These are phyloP conservation scores for Pyricularia grisea DNA, from an alignment of 2,329 filamentous ascomycete genomes.

Conservation along the genomic window DNA sequence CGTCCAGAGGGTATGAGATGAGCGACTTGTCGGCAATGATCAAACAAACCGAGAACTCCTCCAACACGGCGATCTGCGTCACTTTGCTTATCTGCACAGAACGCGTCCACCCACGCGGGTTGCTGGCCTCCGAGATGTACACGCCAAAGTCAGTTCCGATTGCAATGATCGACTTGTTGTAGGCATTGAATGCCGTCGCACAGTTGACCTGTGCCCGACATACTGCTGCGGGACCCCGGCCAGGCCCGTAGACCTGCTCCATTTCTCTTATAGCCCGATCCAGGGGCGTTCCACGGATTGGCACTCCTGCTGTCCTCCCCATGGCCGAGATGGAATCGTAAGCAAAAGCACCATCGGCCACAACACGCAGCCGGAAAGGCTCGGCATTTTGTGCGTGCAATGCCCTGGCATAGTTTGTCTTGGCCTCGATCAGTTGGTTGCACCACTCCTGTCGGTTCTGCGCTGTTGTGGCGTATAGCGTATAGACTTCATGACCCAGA, in stretches of 20 bases:
- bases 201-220: slow-evolving; percentile 87
- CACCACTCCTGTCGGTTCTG: slow-evolving; percentile 82
- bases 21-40: slow-evolving; percentile 85
- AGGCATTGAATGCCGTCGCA: slow-evolving; percentile 78
- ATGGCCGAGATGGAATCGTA: slow-evolving; percentile 57
- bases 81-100: slow-evolving; percentile 69
- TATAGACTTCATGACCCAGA: slow-evolving; percentile 87
- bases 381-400: slow-evolving; percentile 89
- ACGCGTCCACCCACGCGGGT: slow-evolving; percentile 84
- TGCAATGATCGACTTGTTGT: slow-evolving; percentile 79
- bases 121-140: slow-evolving; percentile 77
- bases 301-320: slow-evolving; percentile 55
- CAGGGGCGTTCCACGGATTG: slow-evolving; percentile 83
- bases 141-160: slow-evolving; percentile 94
- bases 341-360: slow-evolving; percentile 86
- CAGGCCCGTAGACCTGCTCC: slow-evolving; percentile 65
- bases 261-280: slow-evolving; percentile 86
- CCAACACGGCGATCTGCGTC: slow-evolving; percentile 87
- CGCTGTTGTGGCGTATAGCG: slow-evolving; percentile 71
- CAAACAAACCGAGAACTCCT: slow-evolving; percentile 90
- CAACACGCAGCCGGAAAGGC: slow-evolving; percentile 82
- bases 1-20: slow-evolving; percentile 88
- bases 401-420: slow-evolving; percentile 84
- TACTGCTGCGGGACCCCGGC: slow-evolving; percentile 63
- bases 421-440: slow-evolving; percentile 86